phyloP scores from a whole-genome alignment of 1,284 basidiomycete species.

The Microbotryum intermedium region DNA sequence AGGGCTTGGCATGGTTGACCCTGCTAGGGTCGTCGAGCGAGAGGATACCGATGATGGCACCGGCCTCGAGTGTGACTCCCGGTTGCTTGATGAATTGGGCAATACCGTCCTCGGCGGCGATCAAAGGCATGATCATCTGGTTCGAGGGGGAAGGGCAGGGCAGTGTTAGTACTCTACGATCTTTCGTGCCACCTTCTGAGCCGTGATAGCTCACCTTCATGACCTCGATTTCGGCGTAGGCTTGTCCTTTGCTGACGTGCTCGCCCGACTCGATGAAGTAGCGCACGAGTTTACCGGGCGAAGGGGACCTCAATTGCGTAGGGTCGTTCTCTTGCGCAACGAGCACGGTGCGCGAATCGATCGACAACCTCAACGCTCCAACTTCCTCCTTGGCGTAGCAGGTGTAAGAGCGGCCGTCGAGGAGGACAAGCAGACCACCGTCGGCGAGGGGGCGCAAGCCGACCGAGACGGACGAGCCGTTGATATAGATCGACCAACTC shows the following conservation, averaged over 20 bases:
- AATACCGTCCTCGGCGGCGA: conserved; percentile 89
- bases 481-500: conserved; percentile 89
- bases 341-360: conserved; percentile 93
- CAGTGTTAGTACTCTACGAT: not conserved
- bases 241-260: conserved; percentile 89
- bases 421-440: conserved; percentile 82
- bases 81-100: conserved; percentile 98
- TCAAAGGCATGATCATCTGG: conserved; percentile 91
- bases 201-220: conserved; percentile 56
- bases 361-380: conserved; percentile 78
- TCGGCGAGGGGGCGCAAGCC: conserved; percentile 86
- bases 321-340: conserved; percentile 99
- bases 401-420: conserved; percentile 92
- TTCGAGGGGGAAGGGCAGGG: not conserved
- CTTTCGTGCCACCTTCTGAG: no score
- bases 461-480: conserved; percentile 83
- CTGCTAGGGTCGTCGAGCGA: conserved; percentile 93
- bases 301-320: conserved; percentile 90
- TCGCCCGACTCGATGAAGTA: conserved; percentile 96
- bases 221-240: conserved; percentile 98
- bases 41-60: conserved; percentile 94
- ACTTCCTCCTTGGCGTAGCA: conserved; percentile 99
- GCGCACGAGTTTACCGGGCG: conserved; percentile 91
- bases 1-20: conserved; percentile 97
- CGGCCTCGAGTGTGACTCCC: conserved; percentile 91